Percentiles rank a stretch among this genome's conserved stretches.
phyloP scores from a whole-genome alignment of 73 alveolate genomes.

The Paramecium sonneborni region DNA sequence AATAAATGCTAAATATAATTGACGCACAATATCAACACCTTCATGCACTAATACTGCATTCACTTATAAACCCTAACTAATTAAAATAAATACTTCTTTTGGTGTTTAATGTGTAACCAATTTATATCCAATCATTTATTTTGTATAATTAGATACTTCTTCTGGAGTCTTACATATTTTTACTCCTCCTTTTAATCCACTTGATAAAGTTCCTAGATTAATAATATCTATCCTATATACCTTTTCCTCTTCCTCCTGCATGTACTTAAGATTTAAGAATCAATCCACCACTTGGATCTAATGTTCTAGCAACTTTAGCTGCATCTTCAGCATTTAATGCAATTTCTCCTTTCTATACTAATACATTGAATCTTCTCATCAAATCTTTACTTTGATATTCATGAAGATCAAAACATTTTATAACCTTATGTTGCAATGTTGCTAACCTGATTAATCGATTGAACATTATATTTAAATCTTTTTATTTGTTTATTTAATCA shows the following conservation, averaged over 20 bases:
- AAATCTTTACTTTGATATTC: constrained; percentile 78
- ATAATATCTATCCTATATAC: neutral
- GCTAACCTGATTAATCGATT: constrained; percentile 37
- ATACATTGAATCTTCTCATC: constrained; percentile 75
- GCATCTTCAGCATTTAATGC: constrained; percentile 74
- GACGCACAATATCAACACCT: constrained; percentile 79
- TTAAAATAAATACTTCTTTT: constrained; percentile 24
- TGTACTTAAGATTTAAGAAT: constrained; percentile 77
- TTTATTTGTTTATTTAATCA: neutral
- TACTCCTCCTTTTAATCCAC: constrained; percentile 90
- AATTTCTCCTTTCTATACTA: constrained; percentile 79
- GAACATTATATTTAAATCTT: neutral
- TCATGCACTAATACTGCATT: constrained; percentile 83
- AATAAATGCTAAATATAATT: constrained; percentile 79
- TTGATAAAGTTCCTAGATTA: constrained; percentile 58
- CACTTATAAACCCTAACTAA: constrained; percentile 72
- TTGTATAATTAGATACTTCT: constrained; percentile 72
- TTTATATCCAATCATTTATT: constrained; percentile 85
- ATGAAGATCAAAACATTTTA: constrained; percentile 74
- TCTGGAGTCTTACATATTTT: constrained; percentile 80
- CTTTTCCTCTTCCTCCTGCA: constrained; percentile 87
- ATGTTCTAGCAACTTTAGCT: constrained; percentile 52
- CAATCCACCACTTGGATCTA: constrained; percentile 70
- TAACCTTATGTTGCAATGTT: constrained; percentile 47
- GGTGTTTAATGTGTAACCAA: constrained; percentile 83